Conservation (phyloP, 345 rosid genomes). For the Reutealis trisperma region DNA sequence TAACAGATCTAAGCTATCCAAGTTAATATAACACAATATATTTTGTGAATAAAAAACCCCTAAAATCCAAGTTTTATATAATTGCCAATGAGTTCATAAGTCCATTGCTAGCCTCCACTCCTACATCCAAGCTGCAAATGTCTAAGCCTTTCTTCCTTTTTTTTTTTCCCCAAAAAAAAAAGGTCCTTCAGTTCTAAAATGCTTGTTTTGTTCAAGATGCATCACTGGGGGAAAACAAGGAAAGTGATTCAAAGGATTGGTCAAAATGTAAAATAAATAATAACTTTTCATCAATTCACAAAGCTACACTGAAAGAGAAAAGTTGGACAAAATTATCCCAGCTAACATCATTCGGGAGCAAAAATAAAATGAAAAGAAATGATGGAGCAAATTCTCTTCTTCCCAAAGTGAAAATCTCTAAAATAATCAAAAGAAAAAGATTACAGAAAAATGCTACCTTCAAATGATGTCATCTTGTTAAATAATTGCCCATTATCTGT, state of each 20-base stretch:
- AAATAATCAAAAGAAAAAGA: not conserved
- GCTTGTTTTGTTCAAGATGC: too few relatives aligned
- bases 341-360: not conserved
- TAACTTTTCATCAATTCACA: not conserved
- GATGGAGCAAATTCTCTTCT: not conserved
- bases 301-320: not conserved
- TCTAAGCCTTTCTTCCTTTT: too few relatives aligned
- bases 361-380: too few relatives aligned
- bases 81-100: too few relatives aligned
- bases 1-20: not conserved
- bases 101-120: too few relatives aligned
- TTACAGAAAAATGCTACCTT: not conserved
- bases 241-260: not conserved
- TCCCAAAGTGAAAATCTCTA: not conserved
- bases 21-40: too few relatives aligned
- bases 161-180: too few relatives aligned
- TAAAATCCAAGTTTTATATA: too few relatives aligned
- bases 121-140: too few relatives aligned
- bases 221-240: not conserved
- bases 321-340: not conserved
- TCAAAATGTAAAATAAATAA: not conserved
- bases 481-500: conserved; percentile 16
- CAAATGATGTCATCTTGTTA: not conserved
- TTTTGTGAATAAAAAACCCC: too few relatives aligned
- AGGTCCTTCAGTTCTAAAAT: too few relatives aligned